Evolutionary conservation across 108 stramenopile genomes (phyloP), one percentile per base, ranked within the genome.

Genomic region (Cyclotella cryptica): DNA sequence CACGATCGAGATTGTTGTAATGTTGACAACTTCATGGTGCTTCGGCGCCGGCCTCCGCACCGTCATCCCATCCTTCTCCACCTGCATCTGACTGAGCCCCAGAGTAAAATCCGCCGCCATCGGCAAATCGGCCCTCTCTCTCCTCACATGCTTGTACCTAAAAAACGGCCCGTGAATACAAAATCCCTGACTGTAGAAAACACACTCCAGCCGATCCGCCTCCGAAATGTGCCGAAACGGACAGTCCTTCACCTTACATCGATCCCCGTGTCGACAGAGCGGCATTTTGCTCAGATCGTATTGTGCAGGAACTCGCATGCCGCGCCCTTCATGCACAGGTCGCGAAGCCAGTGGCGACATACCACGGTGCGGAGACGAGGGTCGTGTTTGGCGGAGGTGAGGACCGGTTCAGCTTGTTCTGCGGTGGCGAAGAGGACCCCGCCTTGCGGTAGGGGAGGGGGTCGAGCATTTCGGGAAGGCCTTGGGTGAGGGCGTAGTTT

Each of bases 321-420:
- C 27, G 89, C 87, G 10, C 97, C 97, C 75, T 96, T 98, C 97
- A 98, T 98, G 78, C 97, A 98, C 40, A 98, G 77, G 75, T 95
- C 97, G 41, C 95, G 87, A 45, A 98, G 85, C 97, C 97, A 98
- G 74, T 98, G 97, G 47, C 97, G 92, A 79, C 97, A 98, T 28
- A 98, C 97, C 17, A 96, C 93, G 0, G 93, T 96, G 17, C 96
- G 90, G n/a, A 96, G 66, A 18, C 95, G 88, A n/a, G 95, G 95
- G 85, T 96, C 95, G 67, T 93, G 85, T 69, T 93, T 93, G 72
- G 94, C 94, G 62, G 85, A 85, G 17, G 94, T 95, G 59, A 92
- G 66, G 43, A 78, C 72, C 0, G 91, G 88, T 53, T 90, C 90
- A 0, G 88, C 85, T 66, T 90, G 88, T 60, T 90, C 88, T 0